Evolutionary conservation across 495 filamentous ascomycete genomes (phyloP), one percentile per base, ranked within the genome.

Genomic region (Penicillium longicatenatum): DNA sequence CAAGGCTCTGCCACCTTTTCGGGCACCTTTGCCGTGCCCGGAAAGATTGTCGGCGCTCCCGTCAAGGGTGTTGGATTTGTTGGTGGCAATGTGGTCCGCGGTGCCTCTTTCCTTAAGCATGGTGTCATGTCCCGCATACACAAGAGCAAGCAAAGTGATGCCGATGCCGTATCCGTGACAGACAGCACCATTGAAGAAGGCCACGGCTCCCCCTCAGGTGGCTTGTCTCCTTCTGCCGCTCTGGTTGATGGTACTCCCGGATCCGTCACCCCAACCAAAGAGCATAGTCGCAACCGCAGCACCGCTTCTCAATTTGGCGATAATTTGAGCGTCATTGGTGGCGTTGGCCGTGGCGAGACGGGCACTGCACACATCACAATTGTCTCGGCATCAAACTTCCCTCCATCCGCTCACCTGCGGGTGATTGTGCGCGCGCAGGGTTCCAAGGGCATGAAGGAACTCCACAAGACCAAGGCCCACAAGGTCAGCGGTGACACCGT

Each of bases 1-100:
- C 90, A 97, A 72, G 94, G 95, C 43, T 94, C 93, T 0, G 89
- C 90, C 4, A 97, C 94, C 4, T 96, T 99, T 81, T 87, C 86
- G 4, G 94, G 94, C 14, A 97, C 92, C 0, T 97, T 98, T 67
- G 86, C 89, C 6, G 80, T 88, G 5, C 91, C 94, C n/a, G 90
- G 91, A 29, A 96, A 92, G 76, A 89, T 98, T 50, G 89, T 97
- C 52, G 92, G 92, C 22, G 93, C 89, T 11, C 94, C 94, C 11
- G 84, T 98, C 66, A 98, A 97, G 77, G 93, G 93, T 29, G 91
- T 89, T 26, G 87, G 84, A 46, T 86, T 88, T 42, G 87, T 90
- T 44, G 92, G 88, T 8, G 87, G 89, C 58, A 87, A 89, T 52
- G 89, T 97, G 47, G 84, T 87, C 58, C 94, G 92, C 68, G 94